Evolutionary conservation across 176 grass and related monocot genomes (phyloP).

Genomic region (sorghum (Sorghum bicolor)): DNA sequence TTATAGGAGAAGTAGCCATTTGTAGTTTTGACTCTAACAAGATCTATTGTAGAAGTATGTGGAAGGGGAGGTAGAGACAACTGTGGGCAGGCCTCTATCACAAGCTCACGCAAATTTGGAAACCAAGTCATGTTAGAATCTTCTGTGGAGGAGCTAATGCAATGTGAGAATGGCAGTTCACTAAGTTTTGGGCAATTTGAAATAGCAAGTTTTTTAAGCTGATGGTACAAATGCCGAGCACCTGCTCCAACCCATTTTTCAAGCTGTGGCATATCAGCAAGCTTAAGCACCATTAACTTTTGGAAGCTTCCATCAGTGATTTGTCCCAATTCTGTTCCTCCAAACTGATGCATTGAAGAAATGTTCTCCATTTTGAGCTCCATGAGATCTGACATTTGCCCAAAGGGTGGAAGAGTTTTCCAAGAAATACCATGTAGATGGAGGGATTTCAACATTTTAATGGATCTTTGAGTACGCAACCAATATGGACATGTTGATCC

Average conservation of each 20-base stretch:
- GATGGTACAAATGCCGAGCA: neutral
- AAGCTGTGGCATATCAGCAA: neutral
- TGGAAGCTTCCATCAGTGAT: neutral
- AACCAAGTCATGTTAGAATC: neutral
- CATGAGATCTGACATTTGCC: neutral
- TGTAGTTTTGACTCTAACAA: neutral
- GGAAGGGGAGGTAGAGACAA: constrained; percentile 4
- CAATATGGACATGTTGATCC: neutral
- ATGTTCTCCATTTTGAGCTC: neutral
- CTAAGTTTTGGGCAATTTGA: neutral
- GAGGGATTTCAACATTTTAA: neutral
- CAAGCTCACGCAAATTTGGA: neutral
- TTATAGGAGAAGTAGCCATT: neutral
- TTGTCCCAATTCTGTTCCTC: neutral
- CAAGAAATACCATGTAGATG: constrained; percentile 13
- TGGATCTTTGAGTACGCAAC: neutral
- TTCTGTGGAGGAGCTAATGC: neutral
- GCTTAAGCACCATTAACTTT: neutral
- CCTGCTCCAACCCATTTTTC: neutral
- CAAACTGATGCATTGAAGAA: neutral
- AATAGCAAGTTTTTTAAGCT: neutral
- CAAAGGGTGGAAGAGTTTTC: neutral
- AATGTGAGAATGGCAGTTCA: neutral
- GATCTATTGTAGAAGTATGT: neutral
- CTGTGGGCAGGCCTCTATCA: neutral